Conservation (phyloP, 345 rosid genomes). For the Populus alba region DNA sequence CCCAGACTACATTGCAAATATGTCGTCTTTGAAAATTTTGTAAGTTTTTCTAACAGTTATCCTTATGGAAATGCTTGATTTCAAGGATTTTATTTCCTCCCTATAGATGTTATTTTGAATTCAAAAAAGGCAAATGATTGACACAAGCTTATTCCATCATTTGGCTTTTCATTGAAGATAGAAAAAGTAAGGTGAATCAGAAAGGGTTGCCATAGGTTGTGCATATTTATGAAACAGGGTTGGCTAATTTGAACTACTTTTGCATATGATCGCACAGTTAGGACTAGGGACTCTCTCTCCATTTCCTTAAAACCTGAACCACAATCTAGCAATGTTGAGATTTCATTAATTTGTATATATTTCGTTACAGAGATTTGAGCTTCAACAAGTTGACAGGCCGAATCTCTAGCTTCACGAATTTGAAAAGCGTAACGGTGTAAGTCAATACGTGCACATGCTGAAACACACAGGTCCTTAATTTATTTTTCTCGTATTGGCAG, state of each 20-base stretch:
- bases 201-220: too few species aligned
- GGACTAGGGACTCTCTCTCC: background rate
- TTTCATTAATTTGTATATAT: background rate
- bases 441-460: background rate
- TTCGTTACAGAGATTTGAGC: constrained; percentile 66
- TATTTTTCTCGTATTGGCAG: background rate
- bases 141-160: too few species aligned
- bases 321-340: too few species aligned
- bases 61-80: background rate
- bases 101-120: too few species aligned
- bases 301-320: background rate
- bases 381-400: constrained; percentile 59
- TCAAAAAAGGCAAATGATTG: too few species aligned
- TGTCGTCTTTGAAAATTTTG: constrained; percentile 38
- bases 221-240: constrained; percentile 25
- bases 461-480: background rate
- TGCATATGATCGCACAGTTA: too few species aligned
- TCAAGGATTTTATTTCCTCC: background rate
- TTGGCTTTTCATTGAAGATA: too few species aligned
- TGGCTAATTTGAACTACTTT: too few species aligned
- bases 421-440: constrained; percentile 34
- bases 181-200: too few species aligned
- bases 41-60: constrained; percentile 39
- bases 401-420: constrained; percentile 40
- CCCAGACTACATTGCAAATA: constrained; percentile 43